phyloP scores from a whole-genome alignment of 169 alveolate species.

The Cryptosporidium baileyi region DNA sequence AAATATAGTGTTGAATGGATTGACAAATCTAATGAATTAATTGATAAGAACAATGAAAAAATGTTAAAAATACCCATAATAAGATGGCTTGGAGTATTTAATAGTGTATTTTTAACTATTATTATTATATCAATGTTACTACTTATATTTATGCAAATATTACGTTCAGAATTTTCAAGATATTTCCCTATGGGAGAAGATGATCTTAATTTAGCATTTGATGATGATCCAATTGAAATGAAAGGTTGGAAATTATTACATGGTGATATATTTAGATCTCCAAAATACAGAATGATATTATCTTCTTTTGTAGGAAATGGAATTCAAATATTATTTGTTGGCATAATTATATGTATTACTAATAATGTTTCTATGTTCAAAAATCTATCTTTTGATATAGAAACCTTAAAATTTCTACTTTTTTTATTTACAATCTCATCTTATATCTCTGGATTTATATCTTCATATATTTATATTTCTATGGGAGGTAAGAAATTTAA shows the following conservation, averaged over 20 bases:
- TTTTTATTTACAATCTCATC: constrained; percentile 30
- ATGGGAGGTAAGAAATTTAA: constrained; percentile 63
- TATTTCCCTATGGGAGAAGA: constrained; percentile 68
- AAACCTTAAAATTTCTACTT: constrained; percentile 29
- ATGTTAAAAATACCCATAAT: constrained; percentile 12
- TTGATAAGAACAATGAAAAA: not conserved
- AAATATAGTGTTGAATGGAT: constrained; percentile 49
- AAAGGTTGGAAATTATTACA: constrained; percentile 65
- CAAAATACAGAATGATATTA: constrained; percentile 60
- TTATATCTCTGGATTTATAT: constrained; percentile 41
- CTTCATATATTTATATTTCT: constrained; percentile 48
- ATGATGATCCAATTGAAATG: constrained; percentile 68
- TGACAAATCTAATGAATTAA: constrained; percentile 1
- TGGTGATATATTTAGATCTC: constrained; percentile 66
- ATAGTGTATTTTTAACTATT: constrained; percentile 21
- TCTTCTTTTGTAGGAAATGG: constrained; percentile 64
- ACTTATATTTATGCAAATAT: constrained; percentile 48
- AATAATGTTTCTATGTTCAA: constrained; percentile 51
- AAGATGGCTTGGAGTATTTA: constrained; percentile 65
- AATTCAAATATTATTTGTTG: constrained; percentile 46
- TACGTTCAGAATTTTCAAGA: constrained; percentile 56
- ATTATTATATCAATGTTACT: constrained; percentile 36
- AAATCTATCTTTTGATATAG: constrained; percentile 6
- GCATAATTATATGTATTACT: constrained; percentile 29
- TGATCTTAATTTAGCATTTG: constrained; percentile 44